phyloP scores from a whole-genome alignment of 1,284 basidiomycete genomes.

The Apiotrichum gracile region DNA sequence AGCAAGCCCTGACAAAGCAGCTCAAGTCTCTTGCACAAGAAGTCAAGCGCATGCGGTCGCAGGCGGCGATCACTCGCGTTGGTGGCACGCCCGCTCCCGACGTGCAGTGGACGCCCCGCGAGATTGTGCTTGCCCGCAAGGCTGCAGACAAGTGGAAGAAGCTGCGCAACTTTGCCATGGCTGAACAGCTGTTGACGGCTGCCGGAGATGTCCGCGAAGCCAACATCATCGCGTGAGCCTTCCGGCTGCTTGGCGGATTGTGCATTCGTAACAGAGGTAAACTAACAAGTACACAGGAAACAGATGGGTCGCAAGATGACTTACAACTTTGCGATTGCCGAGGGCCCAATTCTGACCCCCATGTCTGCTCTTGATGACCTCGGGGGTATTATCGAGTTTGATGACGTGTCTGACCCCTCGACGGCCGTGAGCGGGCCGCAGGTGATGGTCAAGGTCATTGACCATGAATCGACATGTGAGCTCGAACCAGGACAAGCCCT shows the following conservation, averaged over 20 bases:
- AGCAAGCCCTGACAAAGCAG: constrained; percentile 84
- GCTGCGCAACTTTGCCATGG: constrained; percentile 81
- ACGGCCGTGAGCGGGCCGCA: constrained; percentile 69
- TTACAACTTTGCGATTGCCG: constrained; percentile 86
- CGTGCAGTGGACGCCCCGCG: constrained; percentile 71
- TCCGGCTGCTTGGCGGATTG: neutral
- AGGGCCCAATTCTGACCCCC: constrained; percentile 55
- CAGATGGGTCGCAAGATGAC: constrained; percentile 77
- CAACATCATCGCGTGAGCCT: constrained; percentile 78
- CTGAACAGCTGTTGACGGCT: constrained; percentile 76
- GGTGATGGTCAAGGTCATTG: constrained; percentile 84
- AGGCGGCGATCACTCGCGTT: constrained; percentile 65
- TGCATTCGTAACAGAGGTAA: constrained; percentile 6
- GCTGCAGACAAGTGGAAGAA: constrained; percentile 78
- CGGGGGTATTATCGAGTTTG: constrained; percentile 82
- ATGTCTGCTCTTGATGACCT: constrained; percentile 78
- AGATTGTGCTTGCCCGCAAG: constrained; percentile 70
- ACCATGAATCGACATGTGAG: constrained; percentile 63
- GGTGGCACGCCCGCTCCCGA: constrained; percentile 60
- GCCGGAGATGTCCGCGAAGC: constrained; percentile 90
- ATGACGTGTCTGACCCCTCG: constrained; percentile 78
- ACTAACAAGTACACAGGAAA: constrained; percentile 53
- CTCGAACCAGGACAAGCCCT: constrained; percentile 8
- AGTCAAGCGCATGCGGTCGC: constrained; percentile 72
- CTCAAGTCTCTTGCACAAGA: constrained; percentile 71